phyloP scores from a whole-genome alignment of 148 eudicot genomes.

The Diospyros kaki region DNA sequence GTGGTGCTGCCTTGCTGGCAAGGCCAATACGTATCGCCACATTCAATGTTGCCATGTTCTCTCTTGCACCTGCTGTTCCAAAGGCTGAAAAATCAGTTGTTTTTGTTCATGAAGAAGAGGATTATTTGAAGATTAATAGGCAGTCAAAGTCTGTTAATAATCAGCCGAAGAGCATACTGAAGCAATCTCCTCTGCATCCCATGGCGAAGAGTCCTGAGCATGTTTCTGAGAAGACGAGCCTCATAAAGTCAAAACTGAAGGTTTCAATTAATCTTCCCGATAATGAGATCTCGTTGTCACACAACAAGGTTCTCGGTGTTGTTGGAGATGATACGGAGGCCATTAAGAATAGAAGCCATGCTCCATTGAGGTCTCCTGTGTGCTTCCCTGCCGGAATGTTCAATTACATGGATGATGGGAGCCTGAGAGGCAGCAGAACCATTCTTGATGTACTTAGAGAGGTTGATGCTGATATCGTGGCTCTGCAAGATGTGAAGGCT shows the following conservation, averaged over 20 bases:
- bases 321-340: conserved; percentile 8
- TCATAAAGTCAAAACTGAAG: conserved; percentile 37
- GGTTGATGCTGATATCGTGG: conserved; percentile 65
- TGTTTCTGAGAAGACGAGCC: conserved; percentile 9
- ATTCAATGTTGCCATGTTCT: conserved; percentile 69
- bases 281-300: conserved; percentile 78
- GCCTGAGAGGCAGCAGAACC: conserved; percentile 34
- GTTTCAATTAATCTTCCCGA: conserved; percentile 91
- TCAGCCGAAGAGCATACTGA: conserved; percentile 60
- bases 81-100: conserved; percentile 28
- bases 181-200: conserved; percentile 43
- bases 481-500: conserved; percentile 74
- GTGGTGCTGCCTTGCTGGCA: conserved; percentile 8
- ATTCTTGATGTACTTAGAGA: conserved; percentile 60
- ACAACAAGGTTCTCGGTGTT: conserved; percentile 17
- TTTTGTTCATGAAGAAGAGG: conserved; percentile 26
- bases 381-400: conserved; percentile 41
- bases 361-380: conserved; percentile 63
- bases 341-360: conserved; percentile 15
- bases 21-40: conserved; percentile 58
- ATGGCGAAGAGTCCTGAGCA: conserved; percentile 9
- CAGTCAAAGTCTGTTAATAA: conserved; percentile 13
- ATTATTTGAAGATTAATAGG: conserved; percentile 9
- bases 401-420: conserved; percentile 26
- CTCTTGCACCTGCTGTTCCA: conserved; percentile 66